Conservation (phyloP, 495 filamentous ascomycete genomes). For the Tuber aestivum region DNA sequence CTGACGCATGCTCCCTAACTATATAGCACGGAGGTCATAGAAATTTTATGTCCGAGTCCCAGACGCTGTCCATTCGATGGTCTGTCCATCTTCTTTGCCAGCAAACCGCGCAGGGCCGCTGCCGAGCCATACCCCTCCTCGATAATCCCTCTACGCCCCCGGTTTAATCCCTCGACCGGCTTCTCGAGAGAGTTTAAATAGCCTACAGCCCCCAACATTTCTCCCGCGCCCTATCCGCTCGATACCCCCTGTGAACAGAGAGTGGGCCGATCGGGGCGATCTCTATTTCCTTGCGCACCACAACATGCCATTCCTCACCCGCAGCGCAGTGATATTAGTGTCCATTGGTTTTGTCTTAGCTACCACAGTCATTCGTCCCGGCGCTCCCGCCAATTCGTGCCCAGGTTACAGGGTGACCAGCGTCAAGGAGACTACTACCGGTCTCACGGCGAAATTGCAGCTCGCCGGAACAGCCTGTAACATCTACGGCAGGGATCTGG, state of each 20-base stretch:
- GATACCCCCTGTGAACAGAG: background rate
- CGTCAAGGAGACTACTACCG: conserved; percentile 50
- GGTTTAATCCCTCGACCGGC: background rate
- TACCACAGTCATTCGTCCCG: conserved; percentile 3
- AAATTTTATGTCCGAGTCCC: background rate
- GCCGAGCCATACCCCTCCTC: background rate
- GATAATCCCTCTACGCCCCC: background rate
- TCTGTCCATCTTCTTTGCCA: background rate
- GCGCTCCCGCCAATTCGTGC: conserved; percentile 46
- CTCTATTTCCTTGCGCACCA: background rate
- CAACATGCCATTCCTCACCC: conserved; percentile 11
- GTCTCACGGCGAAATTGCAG: conserved; percentile 59
- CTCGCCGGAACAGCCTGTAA: conserved; percentile 65
- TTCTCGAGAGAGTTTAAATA: background rate
- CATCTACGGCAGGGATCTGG: conserved; percentile 63
- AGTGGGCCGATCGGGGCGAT: background rate
- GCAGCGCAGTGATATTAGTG: conserved; percentile 24
- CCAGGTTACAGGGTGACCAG: conserved; percentile 69
- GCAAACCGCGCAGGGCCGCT: background rate
- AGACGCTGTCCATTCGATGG: background rate
- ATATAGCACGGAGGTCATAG: background rate
- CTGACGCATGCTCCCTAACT: background rate
- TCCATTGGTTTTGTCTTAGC: conserved; percentile 21
- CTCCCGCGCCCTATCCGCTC: background rate
- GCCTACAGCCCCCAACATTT: background rate